Percentiles rank a stretch among this genome's conserved stretches.
These are phyloP conservation scores for Bruguiera gymnorhiza DNA, from an alignment of 345 rosid genomes.

Conservation along the genomic window DNA sequence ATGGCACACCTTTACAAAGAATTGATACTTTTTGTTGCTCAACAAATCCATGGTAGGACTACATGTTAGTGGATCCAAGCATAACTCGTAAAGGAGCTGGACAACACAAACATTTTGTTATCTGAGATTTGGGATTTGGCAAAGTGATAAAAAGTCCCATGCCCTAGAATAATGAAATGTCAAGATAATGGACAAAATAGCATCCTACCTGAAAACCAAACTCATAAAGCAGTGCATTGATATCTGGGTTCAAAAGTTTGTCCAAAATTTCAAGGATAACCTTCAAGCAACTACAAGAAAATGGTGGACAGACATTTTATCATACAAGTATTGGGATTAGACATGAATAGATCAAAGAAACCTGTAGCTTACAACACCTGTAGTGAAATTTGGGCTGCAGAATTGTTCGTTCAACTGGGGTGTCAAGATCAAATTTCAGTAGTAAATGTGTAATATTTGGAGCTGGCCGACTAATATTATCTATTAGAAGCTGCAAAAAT, in stretches of 20 bases:
- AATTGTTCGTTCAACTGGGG: conserved; percentile 68
- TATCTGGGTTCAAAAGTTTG: conserved; percentile 67
- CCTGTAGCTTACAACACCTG: conserved; percentile 51
- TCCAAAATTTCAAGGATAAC: conserved; percentile 87
- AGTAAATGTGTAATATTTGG: conserved; percentile 90
- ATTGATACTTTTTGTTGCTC: conserved; percentile 76
- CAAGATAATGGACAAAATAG: conserved; percentile 6
- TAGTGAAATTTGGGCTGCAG: conserved; percentile 91
- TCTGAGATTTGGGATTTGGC: not conserved
- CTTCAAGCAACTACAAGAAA: conserved; percentile 76
- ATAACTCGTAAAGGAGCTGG: conserved; percentile 85
- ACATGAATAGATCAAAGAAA: not conserved
- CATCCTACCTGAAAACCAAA: conserved; percentile 80
- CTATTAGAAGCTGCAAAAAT: conserved; percentile 70
- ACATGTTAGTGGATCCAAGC: conserved; percentile 75
- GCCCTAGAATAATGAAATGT: not conserved
- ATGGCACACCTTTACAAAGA: conserved; percentile 62
- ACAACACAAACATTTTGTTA: conserved; percentile 19
- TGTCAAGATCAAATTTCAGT: conserved; percentile 82
- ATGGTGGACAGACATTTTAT: conserved; percentile 10
- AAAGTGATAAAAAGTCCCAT: not conserved
- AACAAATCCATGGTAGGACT: conserved; percentile 85
- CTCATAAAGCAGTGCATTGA: conserved; percentile 78
- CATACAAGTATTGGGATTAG: conserved; percentile 7
- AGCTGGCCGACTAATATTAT: conserved; percentile 78